Percentiles rank a stretch among this genome's conserved stretches.
Evolutionary conservation across 2,329 filamentous ascomycete genomes (phyloP).

Genomic region (Cladosporium oxysporum): DNA sequence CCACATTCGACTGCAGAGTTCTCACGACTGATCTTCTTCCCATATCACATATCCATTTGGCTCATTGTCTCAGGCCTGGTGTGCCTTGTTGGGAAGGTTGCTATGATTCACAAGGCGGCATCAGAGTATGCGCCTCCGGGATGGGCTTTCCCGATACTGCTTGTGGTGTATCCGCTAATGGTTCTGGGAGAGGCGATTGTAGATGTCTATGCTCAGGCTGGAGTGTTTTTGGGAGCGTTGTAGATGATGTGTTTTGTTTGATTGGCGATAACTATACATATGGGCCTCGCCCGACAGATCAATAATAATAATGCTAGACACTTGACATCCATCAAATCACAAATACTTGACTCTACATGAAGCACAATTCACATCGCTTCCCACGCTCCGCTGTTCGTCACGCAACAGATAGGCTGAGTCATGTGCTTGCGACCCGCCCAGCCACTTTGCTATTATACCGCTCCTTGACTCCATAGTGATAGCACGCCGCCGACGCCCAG

Average conservation of each 20-base stretch:
- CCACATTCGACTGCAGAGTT: constrained; percentile 25
- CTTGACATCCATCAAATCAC: background rate
- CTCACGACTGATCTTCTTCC: constrained; percentile 25
- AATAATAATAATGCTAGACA: background rate
- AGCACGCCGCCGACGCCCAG: constrained; percentile 4
- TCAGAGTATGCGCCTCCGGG: constrained; percentile 26
- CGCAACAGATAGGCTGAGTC: background rate
- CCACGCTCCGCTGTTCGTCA: background rate
- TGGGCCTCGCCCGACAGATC: background rate
- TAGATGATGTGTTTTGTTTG: background rate
- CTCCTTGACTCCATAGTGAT: background rate
- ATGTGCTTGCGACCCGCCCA: background rate
- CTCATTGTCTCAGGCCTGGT: constrained; percentile 23
- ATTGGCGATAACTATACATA: background rate
- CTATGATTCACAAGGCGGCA: constrained; percentile 23
- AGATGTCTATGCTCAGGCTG: constrained; percentile 26
- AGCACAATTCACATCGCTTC: background rate
- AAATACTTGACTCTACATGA: background rate
- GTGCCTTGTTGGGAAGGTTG: constrained; percentile 23
- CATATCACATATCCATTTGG: constrained; percentile 25
- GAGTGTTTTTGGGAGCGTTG: constrained; percentile 16
- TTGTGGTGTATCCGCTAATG: constrained; percentile 24
- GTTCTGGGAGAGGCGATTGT: constrained; percentile 21
- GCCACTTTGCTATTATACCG: background rate
- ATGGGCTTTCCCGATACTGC: constrained; percentile 22